Evolutionary conservation across 1,284 basidiomycete genomes (phyloP), one percentile per base, ranked within the genome.

Genomic region (Heimioporus retisporus): DNA sequence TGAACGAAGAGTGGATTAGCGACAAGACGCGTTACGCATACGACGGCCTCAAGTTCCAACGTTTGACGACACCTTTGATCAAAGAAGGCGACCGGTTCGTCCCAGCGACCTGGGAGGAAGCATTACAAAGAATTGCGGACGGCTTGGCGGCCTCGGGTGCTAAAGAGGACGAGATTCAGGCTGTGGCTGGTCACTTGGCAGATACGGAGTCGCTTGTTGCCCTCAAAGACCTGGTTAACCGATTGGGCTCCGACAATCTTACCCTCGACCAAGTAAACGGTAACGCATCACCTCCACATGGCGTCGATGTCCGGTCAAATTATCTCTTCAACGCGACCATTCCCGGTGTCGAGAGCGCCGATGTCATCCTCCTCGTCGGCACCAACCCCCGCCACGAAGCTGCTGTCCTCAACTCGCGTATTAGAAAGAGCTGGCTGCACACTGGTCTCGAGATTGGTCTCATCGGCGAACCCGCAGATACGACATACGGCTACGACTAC

Each of bases 1-100:
- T 99, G 69, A 99, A 99, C 81, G 98, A 99, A 85, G 98, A 99
- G 82, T 99, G 98, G 97, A 98, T 99, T 81, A 97, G 91, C 81
- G 97, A 99, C 88, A 99, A 99, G 89, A 97, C 97, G 3, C 94
- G 98, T 68, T 97, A 96, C 81, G 95, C 97, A 3, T 94, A 96
- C 79, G 98, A 99, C 75, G 98, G 98, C 54, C 89, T 99, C 61
- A 93, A 92, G 76, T 97, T 96, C 87, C 98, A 99, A 81, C 93
- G 97, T 48, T 85, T 99, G 75, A 99, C 97, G 19, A 93, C 92
- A 2, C 98, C 98, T 13, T 88, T 99, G 51, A 84, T 99, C 75
- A 95, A 97, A 80, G 87, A 93, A 73, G 97, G 95, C 51, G 96
- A 97, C 80, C 91, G 96, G 56, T 99, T 99, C 77, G 93, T 97